phyloP scores from a whole-genome alignment of 1,284 basidiomycete species.

The Ganoderma lingzhi region DNA sequence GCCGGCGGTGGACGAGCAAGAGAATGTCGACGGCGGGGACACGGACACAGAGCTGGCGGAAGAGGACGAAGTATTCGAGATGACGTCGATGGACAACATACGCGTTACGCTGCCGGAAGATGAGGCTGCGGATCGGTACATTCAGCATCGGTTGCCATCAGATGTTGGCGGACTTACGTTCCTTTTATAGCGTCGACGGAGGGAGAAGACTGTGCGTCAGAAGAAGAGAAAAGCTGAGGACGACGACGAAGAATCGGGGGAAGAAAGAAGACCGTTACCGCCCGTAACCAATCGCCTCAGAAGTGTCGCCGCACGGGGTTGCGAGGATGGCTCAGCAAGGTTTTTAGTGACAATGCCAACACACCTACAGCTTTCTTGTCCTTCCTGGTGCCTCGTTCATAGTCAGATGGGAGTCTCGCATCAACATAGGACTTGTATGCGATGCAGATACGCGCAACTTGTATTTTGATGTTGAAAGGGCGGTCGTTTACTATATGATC shows the following conservation, averaged over 20 bases:
- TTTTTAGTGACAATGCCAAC: not conserved
- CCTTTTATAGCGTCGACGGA: not conserved
- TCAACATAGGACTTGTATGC: not conserved
- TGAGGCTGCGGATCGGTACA: not conserved
- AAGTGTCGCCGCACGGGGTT: conserved; percentile 1
- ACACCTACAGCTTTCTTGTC: not conserved
- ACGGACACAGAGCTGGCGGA: not conserved
- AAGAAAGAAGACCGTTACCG: not conserved
- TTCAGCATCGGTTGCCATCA: not conserved
- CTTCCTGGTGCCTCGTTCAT: not conserved
- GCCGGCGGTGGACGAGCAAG: not conserved
- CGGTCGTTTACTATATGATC: too few relatives aligned
- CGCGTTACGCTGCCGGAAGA: not conserved
- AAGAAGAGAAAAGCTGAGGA: conserved; percentile 5
- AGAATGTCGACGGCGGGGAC: not conserved
- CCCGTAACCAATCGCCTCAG: not conserved
- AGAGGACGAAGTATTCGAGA: conserved; percentile 5
- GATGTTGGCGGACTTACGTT: not conserved
- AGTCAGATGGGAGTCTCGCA: not conserved
- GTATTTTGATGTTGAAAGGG: not conserved
- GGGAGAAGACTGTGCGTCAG: not conserved
- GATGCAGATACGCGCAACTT: not conserved
- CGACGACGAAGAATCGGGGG: not conserved
- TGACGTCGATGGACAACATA: conserved; percentile 6
- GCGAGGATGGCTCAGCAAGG: not conserved